phyloP scores from a whole-genome alignment of 345 rosid species.

The Populus pruinosa region DNA sequence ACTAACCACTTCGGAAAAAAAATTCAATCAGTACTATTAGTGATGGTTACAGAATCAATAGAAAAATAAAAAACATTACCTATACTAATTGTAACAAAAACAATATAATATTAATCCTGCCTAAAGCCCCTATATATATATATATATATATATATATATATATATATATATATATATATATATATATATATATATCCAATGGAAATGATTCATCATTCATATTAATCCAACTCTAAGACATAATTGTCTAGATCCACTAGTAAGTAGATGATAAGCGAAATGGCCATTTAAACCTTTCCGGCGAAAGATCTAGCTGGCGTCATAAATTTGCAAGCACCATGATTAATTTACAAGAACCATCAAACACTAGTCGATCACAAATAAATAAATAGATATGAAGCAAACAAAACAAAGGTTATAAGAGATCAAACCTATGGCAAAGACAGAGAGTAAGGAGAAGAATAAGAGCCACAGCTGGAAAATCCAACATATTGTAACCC shows the following conservation, averaged over 20 bases:
- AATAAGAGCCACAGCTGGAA: conserved; percentile 73
- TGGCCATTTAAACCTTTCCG: conserved; percentile 13
- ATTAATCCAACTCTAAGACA: neutral
- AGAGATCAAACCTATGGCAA: conserved; percentile 62
- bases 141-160: neutral
- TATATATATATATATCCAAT: neutral
- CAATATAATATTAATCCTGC: neutral
- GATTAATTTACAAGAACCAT: conserved; percentile 8
- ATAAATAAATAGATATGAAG: neutral
- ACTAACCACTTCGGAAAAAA: neutral
- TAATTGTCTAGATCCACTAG: conserved; percentile 11
- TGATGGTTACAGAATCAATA: conserved; percentile 2
- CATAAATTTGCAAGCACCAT: conserved; percentile 1
- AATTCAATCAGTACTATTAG: neutral
- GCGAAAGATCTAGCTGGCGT: conserved; percentile 4
- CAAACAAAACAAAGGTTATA: neutral
- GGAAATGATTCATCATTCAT: conserved; percentile 2
- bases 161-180: neutral
- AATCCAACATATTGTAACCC: conserved; percentile 78
- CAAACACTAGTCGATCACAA: neutral
- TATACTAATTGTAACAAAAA: neutral
- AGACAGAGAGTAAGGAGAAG: conserved; percentile 83
- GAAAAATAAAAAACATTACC: neutral
- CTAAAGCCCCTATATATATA: neutral
- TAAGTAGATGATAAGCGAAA: neutral